A percentile compares a stretch with the other conserved stretches of the same genome.
Conservation (phyloP, 495 filamentous ascomycete genomes). For the Choiromyces venosus region DNA sequence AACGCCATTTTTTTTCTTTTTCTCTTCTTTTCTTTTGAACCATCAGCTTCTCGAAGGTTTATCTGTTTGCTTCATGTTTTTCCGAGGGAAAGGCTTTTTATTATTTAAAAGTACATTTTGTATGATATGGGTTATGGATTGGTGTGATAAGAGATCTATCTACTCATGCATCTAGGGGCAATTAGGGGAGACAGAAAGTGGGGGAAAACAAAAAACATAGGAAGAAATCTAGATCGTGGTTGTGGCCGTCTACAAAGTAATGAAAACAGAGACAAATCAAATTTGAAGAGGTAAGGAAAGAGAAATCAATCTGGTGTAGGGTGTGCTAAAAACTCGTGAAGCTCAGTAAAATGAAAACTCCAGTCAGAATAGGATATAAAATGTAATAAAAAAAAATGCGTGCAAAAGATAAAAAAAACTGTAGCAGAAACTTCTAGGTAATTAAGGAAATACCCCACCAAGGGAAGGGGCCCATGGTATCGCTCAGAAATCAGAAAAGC, state of each 20-base stretch:
- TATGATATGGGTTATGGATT: neutral
- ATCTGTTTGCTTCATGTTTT: neutral
- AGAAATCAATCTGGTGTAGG: neutral
- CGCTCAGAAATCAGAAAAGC: neutral
- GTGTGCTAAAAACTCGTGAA: neutral
- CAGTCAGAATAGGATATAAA: neutral
- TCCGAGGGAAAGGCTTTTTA: neutral
- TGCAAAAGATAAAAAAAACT: neutral
- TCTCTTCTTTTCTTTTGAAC: neutral
- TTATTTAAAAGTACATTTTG: neutral
- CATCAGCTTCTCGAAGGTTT: neutral
- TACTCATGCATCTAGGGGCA: neutral
- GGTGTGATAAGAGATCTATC: neutral
- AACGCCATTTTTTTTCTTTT: neutral
- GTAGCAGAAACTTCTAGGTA: neutral
- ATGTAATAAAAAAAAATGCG: neutral
- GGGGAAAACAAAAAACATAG: neutral
- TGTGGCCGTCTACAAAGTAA: conserved; percentile 6
- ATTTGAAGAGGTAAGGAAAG: neutral
- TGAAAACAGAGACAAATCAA: neutral
- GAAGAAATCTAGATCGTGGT: neutral
- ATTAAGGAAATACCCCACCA: neutral
- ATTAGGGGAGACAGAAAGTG: neutral
- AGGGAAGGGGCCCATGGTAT: neutral
- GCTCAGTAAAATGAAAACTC: neutral